Evolutionary conservation across 306 rosid species (phyloP).

Genomic region (Casuarina equisetifolia): DNA sequence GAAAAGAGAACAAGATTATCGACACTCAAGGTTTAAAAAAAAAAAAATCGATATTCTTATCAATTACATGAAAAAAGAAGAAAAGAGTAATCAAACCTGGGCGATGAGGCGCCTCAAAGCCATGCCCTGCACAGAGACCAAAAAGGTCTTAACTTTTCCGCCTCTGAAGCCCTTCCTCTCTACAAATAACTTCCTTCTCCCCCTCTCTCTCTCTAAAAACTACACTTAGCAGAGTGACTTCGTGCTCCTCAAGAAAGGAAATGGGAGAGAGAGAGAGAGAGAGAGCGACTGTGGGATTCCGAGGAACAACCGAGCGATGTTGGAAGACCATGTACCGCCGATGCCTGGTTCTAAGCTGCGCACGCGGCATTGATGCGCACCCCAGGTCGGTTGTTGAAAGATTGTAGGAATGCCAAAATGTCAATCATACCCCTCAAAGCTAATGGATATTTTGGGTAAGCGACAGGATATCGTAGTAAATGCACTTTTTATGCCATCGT

Average conservation of each 20-base stretch:
- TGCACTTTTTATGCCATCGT: too few species aligned
- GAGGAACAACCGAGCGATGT: neutral
- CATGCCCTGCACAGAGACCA: slow-evolving; percentile 38
- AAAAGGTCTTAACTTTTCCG: slow-evolving; percentile 6
- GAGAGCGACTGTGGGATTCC: neutral
- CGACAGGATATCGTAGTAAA: too few species aligned
- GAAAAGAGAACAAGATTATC: neutral
- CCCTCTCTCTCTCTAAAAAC: neutral
- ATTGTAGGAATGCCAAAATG: slow-evolving; percentile 6
- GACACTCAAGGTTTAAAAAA: neutral
- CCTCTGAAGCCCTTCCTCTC: neutral
- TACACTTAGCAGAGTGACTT: neutral
- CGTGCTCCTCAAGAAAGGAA: slow-evolving; percentile 12
- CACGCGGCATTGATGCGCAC: neutral
- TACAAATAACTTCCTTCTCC: neutral
- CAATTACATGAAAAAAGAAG: neutral
- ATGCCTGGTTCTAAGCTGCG: slow-evolving; percentile 8
- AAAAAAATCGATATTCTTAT: too few species aligned
- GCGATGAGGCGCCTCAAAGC: slow-evolving; percentile 65
- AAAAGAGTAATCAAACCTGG: slow-evolving; percentile 46
- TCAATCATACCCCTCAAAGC: slow-evolving; percentile 6
- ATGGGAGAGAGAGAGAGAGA: slow-evolving; percentile 7
- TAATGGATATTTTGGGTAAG: neutral
- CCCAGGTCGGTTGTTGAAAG: neutral
- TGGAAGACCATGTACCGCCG: slow-evolving; percentile 1